Percentiles rank a stretch among this genome's conserved stretches.
Conservation (phyloP, 2,329 filamentous ascomycete genomes). For the Tolypocladium inflatum region DNA sequence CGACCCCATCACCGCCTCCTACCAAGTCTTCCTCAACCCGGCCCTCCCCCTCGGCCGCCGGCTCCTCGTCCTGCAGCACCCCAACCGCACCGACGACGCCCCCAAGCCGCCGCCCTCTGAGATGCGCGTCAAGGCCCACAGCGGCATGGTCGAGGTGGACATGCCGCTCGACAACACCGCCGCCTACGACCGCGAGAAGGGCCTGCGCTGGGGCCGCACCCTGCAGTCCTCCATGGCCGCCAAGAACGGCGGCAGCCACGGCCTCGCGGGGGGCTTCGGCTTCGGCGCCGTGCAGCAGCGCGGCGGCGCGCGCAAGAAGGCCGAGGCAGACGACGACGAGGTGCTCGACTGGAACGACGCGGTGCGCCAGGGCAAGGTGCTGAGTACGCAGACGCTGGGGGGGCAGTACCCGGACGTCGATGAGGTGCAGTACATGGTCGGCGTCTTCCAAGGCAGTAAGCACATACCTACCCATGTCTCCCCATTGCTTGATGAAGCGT, state of each 20-base stretch:
- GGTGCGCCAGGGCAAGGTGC: conserved; percentile 58
- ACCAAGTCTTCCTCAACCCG: conserved; percentile 81
- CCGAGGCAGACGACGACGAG: conserved; percentile 34
- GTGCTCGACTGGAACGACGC: conserved; percentile 55
- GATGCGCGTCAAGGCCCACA: conserved; percentile 71
- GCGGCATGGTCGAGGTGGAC: conserved; percentile 86
- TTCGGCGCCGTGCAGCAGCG: conserved; percentile 40
- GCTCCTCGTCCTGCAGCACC: conserved; percentile 81
- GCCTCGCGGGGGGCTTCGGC: conserved; percentile 65
- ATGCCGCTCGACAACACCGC: conserved; percentile 64
- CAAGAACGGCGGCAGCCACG: conserved; percentile 57
- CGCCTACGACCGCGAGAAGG: conserved; percentile 79
- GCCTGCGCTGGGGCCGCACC: conserved; percentile 71
- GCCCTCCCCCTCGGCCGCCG: conserved; percentile 50
- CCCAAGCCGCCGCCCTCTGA: conserved; percentile 48
- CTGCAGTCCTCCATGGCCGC: conserved; percentile 50
- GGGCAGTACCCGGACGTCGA: conserved; percentile 65
- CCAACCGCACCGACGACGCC: conserved; percentile 58
- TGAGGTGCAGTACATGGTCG: conserved; percentile 80
- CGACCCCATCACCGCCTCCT: conserved; percentile 64
- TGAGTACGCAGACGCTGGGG: conserved; percentile 75
- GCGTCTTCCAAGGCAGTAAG: conserved; percentile 76
- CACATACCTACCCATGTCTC: conserved; percentile 12
- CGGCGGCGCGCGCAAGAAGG: conserved; percentile 20
- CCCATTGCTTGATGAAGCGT: background rate